Conservation (phyloP, 2,329 filamentous ascomycete genomes). For the Cladosporium sp. region DNA sequence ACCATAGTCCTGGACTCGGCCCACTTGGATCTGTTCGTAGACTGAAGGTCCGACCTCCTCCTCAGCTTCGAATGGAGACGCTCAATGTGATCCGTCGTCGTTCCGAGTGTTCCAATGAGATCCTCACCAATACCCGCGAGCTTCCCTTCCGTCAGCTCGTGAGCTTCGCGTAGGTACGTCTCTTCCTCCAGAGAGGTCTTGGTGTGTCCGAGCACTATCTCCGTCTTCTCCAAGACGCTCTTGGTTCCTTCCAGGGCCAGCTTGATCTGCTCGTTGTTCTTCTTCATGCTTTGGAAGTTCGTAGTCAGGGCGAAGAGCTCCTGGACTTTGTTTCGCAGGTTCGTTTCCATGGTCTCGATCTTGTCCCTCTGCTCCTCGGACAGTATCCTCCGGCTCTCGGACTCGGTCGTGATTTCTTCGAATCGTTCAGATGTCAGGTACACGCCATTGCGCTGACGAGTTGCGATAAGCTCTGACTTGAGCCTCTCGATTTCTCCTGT, state of each 20-base stretch:
- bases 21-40: slow-evolving; percentile 74
- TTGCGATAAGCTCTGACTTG: slow-evolving; percentile 88
- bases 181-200: slow-evolving; percentile 73
- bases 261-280: slow-evolving; percentile 76
- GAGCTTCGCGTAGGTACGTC: slow-evolving; percentile 69
- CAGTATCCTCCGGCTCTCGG: slow-evolving; percentile 83
- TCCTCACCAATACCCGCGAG: slow-evolving; percentile 67
- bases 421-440: slow-evolving; percentile 85
- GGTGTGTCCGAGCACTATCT: slow-evolving; percentile 73
- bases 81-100: slow-evolving; percentile 72
- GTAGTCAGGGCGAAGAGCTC: slow-evolving; percentile 82
- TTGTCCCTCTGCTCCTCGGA: slow-evolving; percentile 88
- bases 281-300: slow-evolving; percentile 80
- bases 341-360: slow-evolving; percentile 85
- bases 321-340: slow-evolving; percentile 86
- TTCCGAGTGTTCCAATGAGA: slow-evolving; percentile 70
- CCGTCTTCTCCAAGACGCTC: slow-evolving; percentile 77
- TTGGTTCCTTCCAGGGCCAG: slow-evolving; percentile 70
- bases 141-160: slow-evolving; percentile 75
- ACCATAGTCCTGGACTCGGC: slow-evolving; percentile 68
- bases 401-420: slow-evolving; percentile 85
- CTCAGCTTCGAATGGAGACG: slow-evolving; percentile 80
- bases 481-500: slow-evolving; percentile 89
- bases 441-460: slow-evolving; percentile 87
- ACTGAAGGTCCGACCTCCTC: slow-evolving; percentile 77